A percentile compares a stretch with the other conserved stretches of the same genome.
phyloP scores from a whole-genome alignment of 148 eudicot genomes.

The Salicornia ramosissima region DNA sequence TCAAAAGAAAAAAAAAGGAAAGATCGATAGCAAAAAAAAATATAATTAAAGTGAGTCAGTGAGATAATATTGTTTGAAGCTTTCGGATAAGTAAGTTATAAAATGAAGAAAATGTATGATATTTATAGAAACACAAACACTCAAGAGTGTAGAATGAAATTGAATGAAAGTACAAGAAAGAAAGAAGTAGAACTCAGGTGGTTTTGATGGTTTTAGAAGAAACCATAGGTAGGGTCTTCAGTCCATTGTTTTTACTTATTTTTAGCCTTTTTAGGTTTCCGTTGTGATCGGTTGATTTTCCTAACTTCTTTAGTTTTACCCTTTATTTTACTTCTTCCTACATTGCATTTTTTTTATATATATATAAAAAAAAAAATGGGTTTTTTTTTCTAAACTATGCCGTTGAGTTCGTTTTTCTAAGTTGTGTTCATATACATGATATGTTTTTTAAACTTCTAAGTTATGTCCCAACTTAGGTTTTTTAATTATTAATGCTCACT shows the following conservation, averaged over 20 bases:
- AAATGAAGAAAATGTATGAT: constrained; percentile 1
- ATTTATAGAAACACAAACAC: constrained; percentile 8
- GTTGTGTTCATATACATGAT: no score
- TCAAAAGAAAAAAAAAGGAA: background rate
- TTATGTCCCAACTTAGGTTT: no score
- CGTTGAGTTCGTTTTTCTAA: no score
- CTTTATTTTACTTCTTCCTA: no score
- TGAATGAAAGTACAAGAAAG: background rate
- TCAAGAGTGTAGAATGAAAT: no score
- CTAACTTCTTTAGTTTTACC: background rate
- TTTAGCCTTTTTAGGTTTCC: background rate
- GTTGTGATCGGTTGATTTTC: background rate
- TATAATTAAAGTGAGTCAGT: no score
- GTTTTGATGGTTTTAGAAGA: constrained; percentile 24
- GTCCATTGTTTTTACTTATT: constrained; percentile 17
- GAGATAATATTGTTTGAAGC: background rate
- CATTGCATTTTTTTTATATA: no score
- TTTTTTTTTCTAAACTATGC: no score
- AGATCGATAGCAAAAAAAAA: background rate
- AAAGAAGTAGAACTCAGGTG: constrained; percentile 1
- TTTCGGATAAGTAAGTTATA: background rate
- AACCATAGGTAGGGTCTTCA: constrained; percentile 19
- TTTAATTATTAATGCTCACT: no score
- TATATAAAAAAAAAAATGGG: no score
- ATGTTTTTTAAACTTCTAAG: no score